Evolutionary conservation across 306 rosid genomes (phyloP).

Genomic region (Begonia fuchsioides): DNA sequence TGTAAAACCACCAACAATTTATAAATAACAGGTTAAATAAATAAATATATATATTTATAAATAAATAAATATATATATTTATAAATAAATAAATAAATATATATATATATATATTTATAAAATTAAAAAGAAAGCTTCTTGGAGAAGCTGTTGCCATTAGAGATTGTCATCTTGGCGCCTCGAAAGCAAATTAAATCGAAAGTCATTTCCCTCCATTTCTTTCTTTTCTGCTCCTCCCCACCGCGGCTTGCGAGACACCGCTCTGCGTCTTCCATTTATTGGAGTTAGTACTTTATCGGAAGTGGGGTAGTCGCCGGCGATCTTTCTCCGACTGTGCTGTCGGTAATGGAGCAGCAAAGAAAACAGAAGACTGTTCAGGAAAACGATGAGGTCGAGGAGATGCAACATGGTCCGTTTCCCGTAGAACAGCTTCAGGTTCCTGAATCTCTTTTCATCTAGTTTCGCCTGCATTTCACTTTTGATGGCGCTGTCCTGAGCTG

Average conservation of each 20-base stretch:
- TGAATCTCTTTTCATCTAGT: neutral
- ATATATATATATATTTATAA: constrained; percentile 4
- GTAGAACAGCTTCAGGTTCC: constrained; percentile 90
- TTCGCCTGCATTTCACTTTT: neutral
- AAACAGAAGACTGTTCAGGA: constrained; percentile 29
- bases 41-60: too few relatives aligned
- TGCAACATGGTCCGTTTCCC: constrained; percentile 75
- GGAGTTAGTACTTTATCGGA: neutral
- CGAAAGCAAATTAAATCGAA: neutral
- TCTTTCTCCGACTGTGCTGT: neutral
- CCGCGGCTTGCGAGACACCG: too few relatives aligned
- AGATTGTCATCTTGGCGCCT: neutral
- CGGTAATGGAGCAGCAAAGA: constrained; percentile 62
- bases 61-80: too few relatives aligned
- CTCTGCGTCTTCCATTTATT: neutral
- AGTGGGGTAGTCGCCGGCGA: neutral
- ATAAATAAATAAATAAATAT: too few relatives aligned
- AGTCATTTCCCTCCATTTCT: neutral
- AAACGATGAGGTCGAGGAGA: constrained; percentile 45
- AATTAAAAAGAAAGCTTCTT: neutral
- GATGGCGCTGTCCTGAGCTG: neutral
- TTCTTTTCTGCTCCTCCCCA: neutral
- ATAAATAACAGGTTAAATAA: too few relatives aligned
- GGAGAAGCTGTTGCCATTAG: neutral
- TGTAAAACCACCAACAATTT: too few relatives aligned